phyloP scores from a whole-genome alignment of 1,284 basidiomycete species.

The Mycosarcoma maydis region DNA sequence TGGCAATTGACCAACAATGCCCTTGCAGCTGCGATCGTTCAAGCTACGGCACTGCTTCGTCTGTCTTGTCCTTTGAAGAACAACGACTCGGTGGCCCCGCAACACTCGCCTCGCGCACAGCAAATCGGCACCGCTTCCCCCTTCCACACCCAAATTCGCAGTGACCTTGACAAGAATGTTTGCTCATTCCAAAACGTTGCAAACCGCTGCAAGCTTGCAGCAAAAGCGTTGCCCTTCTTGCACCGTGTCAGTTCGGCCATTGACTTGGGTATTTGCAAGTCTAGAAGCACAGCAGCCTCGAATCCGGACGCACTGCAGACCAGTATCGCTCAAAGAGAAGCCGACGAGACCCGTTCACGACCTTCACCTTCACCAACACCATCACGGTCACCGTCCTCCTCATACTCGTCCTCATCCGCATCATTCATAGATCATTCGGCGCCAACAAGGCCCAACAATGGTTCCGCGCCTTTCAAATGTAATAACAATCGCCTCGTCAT shows the following conservation, averaged over 20 bases:
- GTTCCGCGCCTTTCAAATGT: conserved; percentile 2
- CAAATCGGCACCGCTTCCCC: not conserved
- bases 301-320: conserved; percentile 4
- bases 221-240: conserved; percentile 28
- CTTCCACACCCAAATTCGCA: conserved; percentile 22
- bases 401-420: not conserved
- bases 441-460: not conserved
- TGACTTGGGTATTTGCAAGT: conserved; percentile 21
- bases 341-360: not conserved
- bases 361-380: not conserved
- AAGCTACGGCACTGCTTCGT: conserved; percentile 25
- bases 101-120: not conserved
- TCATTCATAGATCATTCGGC: not conserved
- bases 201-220: conserved; percentile 35
- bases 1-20: conserved; percentile 38
- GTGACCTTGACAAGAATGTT: conserved; percentile 29
- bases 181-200: conserved; percentile 32
- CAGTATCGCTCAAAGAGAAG: not conserved
- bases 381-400: not conserved
- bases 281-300: not conserved
- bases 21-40: conserved; percentile 38
- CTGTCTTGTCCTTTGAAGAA: conserved; percentile 8
- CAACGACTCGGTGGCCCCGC: not conserved
- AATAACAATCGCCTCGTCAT: conserved; percentile 13
- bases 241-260: conserved; percentile 28